These are phyloP conservation scores for Termitomyces sp. DNA, from an alignment of 768 basidiomycete species.

Conservation along the genomic window DNA sequence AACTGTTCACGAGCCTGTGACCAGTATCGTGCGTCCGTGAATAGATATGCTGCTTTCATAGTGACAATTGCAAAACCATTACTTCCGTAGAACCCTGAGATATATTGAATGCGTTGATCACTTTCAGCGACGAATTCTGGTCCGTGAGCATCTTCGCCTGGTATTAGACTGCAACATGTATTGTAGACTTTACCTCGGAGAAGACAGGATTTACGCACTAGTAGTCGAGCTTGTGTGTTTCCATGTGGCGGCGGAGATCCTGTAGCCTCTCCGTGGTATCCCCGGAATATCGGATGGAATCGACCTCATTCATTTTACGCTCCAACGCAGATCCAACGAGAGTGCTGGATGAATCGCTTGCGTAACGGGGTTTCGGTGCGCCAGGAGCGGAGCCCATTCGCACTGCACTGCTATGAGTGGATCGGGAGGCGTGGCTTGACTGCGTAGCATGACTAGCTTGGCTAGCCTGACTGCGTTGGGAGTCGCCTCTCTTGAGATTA, in stretches of 20 bases:
- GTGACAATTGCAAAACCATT: conserved; percentile 72
- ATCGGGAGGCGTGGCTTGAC: conserved; percentile 21
- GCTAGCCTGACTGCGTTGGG: conserved; percentile 19
- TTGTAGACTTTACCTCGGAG: conserved; percentile 6
- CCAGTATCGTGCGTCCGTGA: conserved; percentile 84
- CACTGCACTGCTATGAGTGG: conserved; percentile 17
- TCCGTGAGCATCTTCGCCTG: conserved; percentile 76
- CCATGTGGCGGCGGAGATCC: conserved; percentile 60
- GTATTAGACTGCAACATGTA: conserved; percentile 50
- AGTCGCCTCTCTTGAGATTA: conserved; percentile 18
- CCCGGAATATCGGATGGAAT: conserved; percentile 41
- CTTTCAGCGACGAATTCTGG: conserved; percentile 76
- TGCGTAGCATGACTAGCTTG: conserved; percentile 14
- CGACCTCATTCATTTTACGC: conserved; percentile 62
- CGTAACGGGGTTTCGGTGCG: conserved; percentile 19
- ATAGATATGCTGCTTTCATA: conserved; percentile 58
- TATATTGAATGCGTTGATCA: conserved; percentile 74
- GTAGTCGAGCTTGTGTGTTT: conserved; percentile 62
- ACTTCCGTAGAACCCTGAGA: conserved; percentile 55
- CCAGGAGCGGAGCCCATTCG: conserved; percentile 11
- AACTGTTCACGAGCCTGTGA: conserved; percentile 65
- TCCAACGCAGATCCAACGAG: conserved; percentile 71
- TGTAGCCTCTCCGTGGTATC: conserved; percentile 59
- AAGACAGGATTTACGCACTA: conserved; percentile 46
- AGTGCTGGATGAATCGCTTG: conserved; percentile 65